Base-by-base conservation (phyloP, 2,329 filamentous ascomycete genomes). In the Penicillium sp. region DNA sequence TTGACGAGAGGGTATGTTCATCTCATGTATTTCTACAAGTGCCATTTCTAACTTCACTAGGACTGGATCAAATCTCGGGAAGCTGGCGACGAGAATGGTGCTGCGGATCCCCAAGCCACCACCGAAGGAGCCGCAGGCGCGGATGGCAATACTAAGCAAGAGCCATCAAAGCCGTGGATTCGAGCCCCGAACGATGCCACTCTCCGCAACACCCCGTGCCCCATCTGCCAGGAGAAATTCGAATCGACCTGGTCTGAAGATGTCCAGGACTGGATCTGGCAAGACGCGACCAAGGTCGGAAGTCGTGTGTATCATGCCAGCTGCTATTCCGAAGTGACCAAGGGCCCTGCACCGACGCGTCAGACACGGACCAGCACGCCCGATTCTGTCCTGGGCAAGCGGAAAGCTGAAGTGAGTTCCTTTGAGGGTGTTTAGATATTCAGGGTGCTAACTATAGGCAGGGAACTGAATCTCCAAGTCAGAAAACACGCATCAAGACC, bases 181-280 rank as follows among this genome's bases (percentile, higher is more conserved):
- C 85, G 87, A 2, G 92, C 94, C 1, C 94, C 93, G 0, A 89
- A 92, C 49, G 89, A 93, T 62, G 83, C 86, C 18, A 82, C 85
- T 26, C 81, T 89, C 26, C 84, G 88, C 56, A 92, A 91, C 69
- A 88, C 85, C 16, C 83, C 89, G 1, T 99, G 94, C 69, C 91
- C 92, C 2, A 96, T 99, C 65, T 97, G 94, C 72, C 92, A 96
- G 72, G 94, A 99, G 71, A 89, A 89, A 63, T 97, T 99, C 66
- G 89, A 95, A 76, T 91, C 89, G 62, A 89, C 89, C 62, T 97
- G 92, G 89, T 86, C 93, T 7, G 91, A 95, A 66, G 91, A 95
- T 60, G 89, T 89, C 18, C 92, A 97, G 74, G 93, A 99, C 69
- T 97, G 92, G 83, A 93, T 99, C 39, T 97, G 94, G 90, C 88